phyloP scores from a whole-genome alignment of 495 filamentous ascomycete genomes.

The Daldinia bambusicola region DNA sequence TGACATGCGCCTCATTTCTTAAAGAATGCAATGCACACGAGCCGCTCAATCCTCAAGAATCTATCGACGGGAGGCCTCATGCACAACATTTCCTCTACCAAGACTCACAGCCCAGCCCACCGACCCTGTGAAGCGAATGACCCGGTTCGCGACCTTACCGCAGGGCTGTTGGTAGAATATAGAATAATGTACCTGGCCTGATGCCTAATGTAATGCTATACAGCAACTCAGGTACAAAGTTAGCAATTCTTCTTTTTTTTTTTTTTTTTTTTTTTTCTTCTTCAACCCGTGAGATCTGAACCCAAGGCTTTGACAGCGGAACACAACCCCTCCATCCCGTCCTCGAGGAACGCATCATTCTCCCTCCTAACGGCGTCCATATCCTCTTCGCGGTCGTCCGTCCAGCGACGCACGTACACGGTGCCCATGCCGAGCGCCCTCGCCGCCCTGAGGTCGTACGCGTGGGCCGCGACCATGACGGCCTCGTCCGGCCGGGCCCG shows the following conservation, averaged over 20 bases:
- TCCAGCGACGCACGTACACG: conserved; percentile 63
- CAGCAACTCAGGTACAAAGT: conserved; percentile 10
- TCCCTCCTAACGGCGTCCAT: conserved; percentile 56
- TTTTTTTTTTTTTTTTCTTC: too few relatives aligned
- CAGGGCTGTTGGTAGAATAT: conserved; percentile 28
- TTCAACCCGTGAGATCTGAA: not conserved
- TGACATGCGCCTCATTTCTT: conserved; percentile 21
- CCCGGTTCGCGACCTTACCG: conserved; percentile 24
- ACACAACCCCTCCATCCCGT: conserved; percentile 46
- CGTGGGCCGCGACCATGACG: conserved; percentile 66
- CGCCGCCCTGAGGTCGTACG: conserved; percentile 62
- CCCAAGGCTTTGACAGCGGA: conserved; percentile 28
- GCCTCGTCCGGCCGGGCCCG: conserved; percentile 57
- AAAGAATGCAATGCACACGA: conserved; percentile 18
- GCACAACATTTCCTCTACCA: conserved; percentile 27
- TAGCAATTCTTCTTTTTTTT: not conserved
- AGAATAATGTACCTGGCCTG: conserved; percentile 2
- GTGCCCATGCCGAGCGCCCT: conserved; percentile 59
- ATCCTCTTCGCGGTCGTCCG: conserved; percentile 64
- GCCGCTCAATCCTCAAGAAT: conserved; percentile 21
- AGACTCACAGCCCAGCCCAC: conserved; percentile 16
- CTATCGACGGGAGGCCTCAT: conserved; percentile 39
- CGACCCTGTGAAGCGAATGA: conserved; percentile 12
- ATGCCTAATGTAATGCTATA: too few relatives aligned
- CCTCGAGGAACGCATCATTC: conserved; percentile 60